phyloP scores from a whole-genome alignment of 1,139 yeast species.

The Eremothecium sinecaudum region DNA sequence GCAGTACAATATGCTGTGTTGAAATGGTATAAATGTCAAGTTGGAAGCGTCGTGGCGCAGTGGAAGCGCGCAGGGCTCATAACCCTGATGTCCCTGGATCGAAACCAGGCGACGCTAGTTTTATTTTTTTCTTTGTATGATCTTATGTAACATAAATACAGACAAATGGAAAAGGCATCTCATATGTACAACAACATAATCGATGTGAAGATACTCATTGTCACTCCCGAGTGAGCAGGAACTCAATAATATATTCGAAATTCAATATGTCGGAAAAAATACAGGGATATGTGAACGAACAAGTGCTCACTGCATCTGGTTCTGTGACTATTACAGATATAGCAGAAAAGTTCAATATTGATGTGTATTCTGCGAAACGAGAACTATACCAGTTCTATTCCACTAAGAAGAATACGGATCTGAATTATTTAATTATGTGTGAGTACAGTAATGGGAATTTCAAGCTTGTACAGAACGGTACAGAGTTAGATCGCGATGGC shows the following conservation, averaged over 20 bases:
- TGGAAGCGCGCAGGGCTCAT: slow-evolving; percentile 99
- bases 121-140: too few species aligned
- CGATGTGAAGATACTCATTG: too few species aligned
- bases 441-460: slow-evolving; percentile 17
- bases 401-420: slow-evolving; percentile 14
- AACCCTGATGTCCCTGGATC: slow-evolving; percentile 99
- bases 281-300: slow-evolving; percentile 16
- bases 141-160: too few species aligned
- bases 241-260: neutral
- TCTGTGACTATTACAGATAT: slow-evolving; percentile 27
- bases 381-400: slow-evolving; percentile 24
- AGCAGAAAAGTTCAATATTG: slow-evolving; percentile 19
- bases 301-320: slow-evolving; percentile 18
- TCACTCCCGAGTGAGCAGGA: neutral
- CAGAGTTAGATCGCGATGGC: slow-evolving; percentile 12
- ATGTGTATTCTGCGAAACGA: slow-evolving; percentile 22
- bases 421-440: slow-evolving; percentile 24
- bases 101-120: slow-evolving; percentile 96
- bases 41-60: slow-evolving; percentile 85
- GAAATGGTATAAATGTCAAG: too few species aligned
- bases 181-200: too few species aligned
- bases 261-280: slow-evolving; percentile 7
- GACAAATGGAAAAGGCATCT: too few species aligned
- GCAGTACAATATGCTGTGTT: too few species aligned
- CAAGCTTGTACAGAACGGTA: slow-evolving; percentile 19